Conservation (phyloP, 2,329 filamentous ascomycete species). For the Ophiostoma ips region DNA sequence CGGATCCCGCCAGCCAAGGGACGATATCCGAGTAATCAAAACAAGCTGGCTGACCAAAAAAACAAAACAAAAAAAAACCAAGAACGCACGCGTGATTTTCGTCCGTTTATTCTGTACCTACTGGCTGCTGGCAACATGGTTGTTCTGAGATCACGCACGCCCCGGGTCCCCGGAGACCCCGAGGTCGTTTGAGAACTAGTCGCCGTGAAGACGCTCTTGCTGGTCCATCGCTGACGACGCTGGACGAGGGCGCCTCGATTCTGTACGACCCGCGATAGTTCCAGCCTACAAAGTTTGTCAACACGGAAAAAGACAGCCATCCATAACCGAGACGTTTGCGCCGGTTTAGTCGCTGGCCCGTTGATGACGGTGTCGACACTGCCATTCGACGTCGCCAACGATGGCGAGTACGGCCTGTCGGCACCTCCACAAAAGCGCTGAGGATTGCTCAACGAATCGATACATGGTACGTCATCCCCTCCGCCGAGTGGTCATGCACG, state of each 20-base stretch:
- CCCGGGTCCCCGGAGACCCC: constrained; percentile 42
- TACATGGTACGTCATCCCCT: no score
- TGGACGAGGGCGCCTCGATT: no score
- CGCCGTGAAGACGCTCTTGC: no score
- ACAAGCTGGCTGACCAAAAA: constrained; percentile 25
- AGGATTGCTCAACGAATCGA: background rate
- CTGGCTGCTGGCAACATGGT: constrained; percentile 65
- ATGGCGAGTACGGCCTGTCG: constrained; percentile 65
- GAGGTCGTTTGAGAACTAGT: constrained; percentile 52
- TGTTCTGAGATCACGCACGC: constrained; percentile 56
- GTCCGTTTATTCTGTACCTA: constrained; percentile 44
- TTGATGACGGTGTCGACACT: constrained; percentile 57
- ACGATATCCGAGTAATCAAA: no score
- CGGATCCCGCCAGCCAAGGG: no score
- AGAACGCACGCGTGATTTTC: constrained; percentile 42
- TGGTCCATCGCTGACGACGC: constrained; percentile 19
- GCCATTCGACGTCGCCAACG: constrained; percentile 63
- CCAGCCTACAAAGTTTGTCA: no score
- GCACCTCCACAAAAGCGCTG: constrained; percentile 34
- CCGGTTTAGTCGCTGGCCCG: constrained; percentile 54
- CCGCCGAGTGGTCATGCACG: no score
- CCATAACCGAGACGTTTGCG: constrained; percentile 62
- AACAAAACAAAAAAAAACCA: constrained; percentile 2
- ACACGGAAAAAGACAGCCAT: constrained; percentile 29
- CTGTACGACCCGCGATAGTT: no score